Base-by-base conservation (phyloP, 2,329 filamentous ascomycete genomes). In the Bipolaris cookei region DNA sequence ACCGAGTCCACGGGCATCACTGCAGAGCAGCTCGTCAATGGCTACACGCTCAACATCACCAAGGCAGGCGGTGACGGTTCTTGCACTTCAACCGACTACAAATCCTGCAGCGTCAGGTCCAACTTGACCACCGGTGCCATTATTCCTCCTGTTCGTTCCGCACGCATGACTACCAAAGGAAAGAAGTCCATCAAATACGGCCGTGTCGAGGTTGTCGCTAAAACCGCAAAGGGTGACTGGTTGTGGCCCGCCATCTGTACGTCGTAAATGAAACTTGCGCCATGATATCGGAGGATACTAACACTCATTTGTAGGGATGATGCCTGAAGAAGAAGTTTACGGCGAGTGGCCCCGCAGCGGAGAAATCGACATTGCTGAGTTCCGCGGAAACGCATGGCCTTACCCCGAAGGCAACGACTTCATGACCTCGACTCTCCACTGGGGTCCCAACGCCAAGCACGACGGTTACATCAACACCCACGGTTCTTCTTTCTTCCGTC, bases 321-420 rank as follows among this genome's bases (percentile, higher is more conserved):
- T 71, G 67, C 91, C 91, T 1, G 86, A 87, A 50, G 81, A 88
- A 18, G 80, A 87, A 51, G 87, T 80, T 0, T 95, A 95, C 72
- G 91, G 91, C 0, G 65, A 81, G 1, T 95, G 91, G 91, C 91
- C 91, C 0, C 77, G 80, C 4, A 92, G 89, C 6, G 91, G 91
- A 30, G 91, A 94, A 76, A 95, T 95, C 47, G 91, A 95, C 73
- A 90, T 95, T 51, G 80, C 87, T 66, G 91, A 95, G 76, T 86
- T 86, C 25, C 89, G 91, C 58, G 91, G 91, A 59, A 95, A 95
- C 80, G 38, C 51, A 38, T 91, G 92, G 77, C 85, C 87, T 77
- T 87, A 86, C 0, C 91, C 93, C 68, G 77, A 77, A 47, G 91
- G 91, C 64, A 90, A 92, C 78, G 88, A 94, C 75, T 88, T 92